Evolutionary conservation across 1,284 basidiomycete species (phyloP).

Genomic region (Naganishia sp.): DNA sequence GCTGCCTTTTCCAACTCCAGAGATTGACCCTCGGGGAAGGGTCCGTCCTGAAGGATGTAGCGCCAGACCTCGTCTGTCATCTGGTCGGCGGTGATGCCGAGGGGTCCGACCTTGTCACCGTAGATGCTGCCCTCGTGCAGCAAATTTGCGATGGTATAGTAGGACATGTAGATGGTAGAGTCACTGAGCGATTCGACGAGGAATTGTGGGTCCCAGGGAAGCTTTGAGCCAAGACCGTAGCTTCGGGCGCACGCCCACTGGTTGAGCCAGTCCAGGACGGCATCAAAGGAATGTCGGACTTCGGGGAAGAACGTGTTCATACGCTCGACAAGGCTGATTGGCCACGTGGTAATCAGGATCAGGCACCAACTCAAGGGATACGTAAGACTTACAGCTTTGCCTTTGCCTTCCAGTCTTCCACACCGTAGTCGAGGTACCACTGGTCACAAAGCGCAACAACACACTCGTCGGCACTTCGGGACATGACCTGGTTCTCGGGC

Average conservation of each 20-base stretch:
- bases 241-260: conserved; percentile 98
- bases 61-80: conserved; percentile 99
- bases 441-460: conserved; percentile 98
- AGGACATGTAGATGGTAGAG: conserved; percentile 98
- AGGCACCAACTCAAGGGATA: background rate
- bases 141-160: conserved; percentile 91
- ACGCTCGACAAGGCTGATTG: conserved; percentile 67
- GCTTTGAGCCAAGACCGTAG: conserved; percentile 91
- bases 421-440: conserved; percentile 99
- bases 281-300: conserved; percentile 89
- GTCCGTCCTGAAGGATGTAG: conserved; percentile 78
- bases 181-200: conserved; percentile 96
- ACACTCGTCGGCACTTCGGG: conserved; percentile 90
- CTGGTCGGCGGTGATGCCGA: conserved; percentile 83
- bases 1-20: conserved; percentile 77
- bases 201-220: conserved; percentile 97
- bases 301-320: conserved; percentile 91
- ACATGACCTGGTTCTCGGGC: conserved; percentile 89
- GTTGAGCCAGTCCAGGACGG: conserved; percentile 90
- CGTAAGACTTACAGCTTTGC: conserved; percentile 69
- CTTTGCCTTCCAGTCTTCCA: conserved; percentile 79
- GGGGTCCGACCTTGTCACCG: conserved; percentile 75
- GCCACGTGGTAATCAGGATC: background rate
- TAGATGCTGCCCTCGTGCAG: conserved; percentile 78
- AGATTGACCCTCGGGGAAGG: conserved; percentile 66